phyloP scores from a whole-genome alignment of 148 eudicot genomes.

The Vaccinium corymbosum region DNA sequence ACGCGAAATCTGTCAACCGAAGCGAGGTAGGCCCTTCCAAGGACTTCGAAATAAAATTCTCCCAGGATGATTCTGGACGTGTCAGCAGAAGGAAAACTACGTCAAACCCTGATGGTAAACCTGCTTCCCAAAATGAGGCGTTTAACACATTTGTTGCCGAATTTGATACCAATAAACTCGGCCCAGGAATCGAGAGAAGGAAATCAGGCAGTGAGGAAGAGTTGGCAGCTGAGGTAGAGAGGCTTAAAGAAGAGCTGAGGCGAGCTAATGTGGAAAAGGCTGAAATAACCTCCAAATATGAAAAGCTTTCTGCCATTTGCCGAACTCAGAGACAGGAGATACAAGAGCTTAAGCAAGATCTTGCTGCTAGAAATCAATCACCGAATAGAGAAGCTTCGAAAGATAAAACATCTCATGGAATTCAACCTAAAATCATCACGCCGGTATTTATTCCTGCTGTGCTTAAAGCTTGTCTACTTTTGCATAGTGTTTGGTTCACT shows the following conservation, averaged over 20 bases:
- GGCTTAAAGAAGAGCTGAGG: conserved; percentile 67
- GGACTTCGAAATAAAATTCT: conserved; percentile 36
- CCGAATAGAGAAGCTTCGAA: conserved; percentile 47
- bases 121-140: conserved; percentile 48
- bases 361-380: conserved; percentile 56
- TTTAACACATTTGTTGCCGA: conserved; percentile 85
- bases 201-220: conserved; percentile 41
- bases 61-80: conserved; percentile 32
- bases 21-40: conserved; percentile 19
- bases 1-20: conserved; percentile 22
- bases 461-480: background rate
- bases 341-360: conserved; percentile 83
- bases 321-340: conserved; percentile 91
- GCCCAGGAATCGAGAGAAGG: conserved; percentile 34
- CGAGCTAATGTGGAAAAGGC: conserved; percentile 72
- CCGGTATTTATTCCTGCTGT: conserved; percentile 39
- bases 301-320: conserved; percentile 84
- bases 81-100: conserved; percentile 27
- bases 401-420: conserved; percentile 34
- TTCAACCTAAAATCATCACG: conserved; percentile 37
- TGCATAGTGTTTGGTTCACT: background rate
- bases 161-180: conserved; percentile 56
- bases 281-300: conserved; percentile 79
- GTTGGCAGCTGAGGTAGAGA: conserved; percentile 61
- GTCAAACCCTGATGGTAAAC: conserved; percentile 30